Base-by-base conservation (phyloP, 352 stramenopile genomes). In the Blastocystis sp. region DNA sequence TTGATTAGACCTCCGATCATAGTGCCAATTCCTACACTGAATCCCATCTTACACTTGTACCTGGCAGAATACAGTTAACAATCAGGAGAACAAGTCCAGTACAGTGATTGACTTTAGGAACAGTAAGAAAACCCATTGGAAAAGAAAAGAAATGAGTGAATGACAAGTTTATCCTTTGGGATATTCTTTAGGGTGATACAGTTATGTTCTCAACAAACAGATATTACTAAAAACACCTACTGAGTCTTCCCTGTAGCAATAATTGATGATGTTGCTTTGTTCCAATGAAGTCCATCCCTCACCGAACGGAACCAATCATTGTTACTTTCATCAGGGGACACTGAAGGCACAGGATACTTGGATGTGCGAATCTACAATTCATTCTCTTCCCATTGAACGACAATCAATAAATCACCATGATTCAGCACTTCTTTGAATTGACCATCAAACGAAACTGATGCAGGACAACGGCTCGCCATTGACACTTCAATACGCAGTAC, bases 211-310 rank as follows among this genome's bases (percentile, higher is more conserved):
- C 60, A 78, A 78, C 33, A 78, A 78, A 78, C 66, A 78, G 15
- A 6, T 51, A 27, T 51, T 24, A 78, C 30, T 53, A 70, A 78
- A 78, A 53, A 30, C 13, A 78, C 9, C 24, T 19, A 48, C 37
- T 13, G 15, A 30, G 53, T 27, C 66, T 48, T 48, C 33, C 37
- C 19, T 15, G 60, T 48, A 35, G 60, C 24, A 6, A 84, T 24
- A 22, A 84, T n/a, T 19, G 73, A 84, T 19, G 93, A 42, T 93
- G 93, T 89, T 95, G 93, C 91, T 37, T 84, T 84, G 27, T 97
- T 97, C 94, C 94, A 97, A 90, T 96, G 95, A n/a, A 97, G 92
- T 81, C 95, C 95, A 17, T 93, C 94, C 90, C 96, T 96, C 92
- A 97, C 95, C 0, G 93, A 95, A 89, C 95, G 91, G 84, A 97